phyloP scores from a whole-genome alignment of 345 rosid species.

The Raphanus sativus region DNA sequence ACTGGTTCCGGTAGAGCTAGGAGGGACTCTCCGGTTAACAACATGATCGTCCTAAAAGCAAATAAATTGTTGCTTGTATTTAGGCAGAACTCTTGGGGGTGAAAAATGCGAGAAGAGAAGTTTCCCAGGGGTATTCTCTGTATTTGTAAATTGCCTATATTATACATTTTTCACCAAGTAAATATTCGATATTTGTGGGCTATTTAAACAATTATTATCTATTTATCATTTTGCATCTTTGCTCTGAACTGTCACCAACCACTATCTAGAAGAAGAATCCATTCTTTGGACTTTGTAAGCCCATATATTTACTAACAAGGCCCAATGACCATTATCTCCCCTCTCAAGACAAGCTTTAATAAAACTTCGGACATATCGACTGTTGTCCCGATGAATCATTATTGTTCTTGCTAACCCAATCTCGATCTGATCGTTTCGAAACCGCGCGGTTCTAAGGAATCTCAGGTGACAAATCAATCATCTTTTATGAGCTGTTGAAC shows the following conservation, averaged over 20 bases:
- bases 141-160: conserved; percentile 27
- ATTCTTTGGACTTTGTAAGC: not conserved
- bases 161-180: not conserved
- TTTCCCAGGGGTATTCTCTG: too few species aligned
- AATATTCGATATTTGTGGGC: not conserved
- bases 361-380: conserved; percentile 29
- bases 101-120: too few species aligned
- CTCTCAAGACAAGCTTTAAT: not conserved
- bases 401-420: not conserved
- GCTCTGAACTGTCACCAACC: not conserved
- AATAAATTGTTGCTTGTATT: not conserved
- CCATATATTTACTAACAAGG: not conserved
- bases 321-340: conserved; percentile 17
- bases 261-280: not conserved
- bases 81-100: not conserved
- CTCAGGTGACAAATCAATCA: conserved; percentile 9
- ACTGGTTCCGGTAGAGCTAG: conserved; percentile 75
- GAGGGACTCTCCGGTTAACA: conserved; percentile 71
- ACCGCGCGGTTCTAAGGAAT: not conserved
- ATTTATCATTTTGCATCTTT: not conserved
- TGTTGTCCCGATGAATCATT: not conserved
- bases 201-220: not conserved
- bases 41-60: conserved; percentile 18
- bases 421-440: conserved; percentile 33
- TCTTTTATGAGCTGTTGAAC: not conserved